Conservation (phyloP, 2,329 filamentous ascomycete genomes). For the Aspergillus fumigatus region DNA sequence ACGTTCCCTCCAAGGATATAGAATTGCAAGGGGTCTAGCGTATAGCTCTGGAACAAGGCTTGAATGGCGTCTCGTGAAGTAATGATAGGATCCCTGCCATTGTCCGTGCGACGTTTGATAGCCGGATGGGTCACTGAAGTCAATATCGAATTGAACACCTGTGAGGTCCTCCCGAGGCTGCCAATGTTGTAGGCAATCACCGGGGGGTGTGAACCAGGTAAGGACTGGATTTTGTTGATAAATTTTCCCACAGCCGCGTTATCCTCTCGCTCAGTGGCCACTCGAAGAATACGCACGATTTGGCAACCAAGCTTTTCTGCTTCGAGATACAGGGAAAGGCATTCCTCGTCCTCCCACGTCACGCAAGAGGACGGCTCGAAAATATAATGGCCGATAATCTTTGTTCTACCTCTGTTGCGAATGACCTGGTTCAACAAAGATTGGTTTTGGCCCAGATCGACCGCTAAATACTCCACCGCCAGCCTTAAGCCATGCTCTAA, state of each 20-base stretch:
- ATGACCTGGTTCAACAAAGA: slow-evolving; percentile 23
- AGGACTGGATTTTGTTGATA: slow-evolving; percentile 29
- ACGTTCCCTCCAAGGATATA: slow-evolving; percentile 41
- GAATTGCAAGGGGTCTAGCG: slow-evolving; percentile 40
- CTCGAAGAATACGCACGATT: slow-evolving; percentile 35
- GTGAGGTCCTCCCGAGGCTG: slow-evolving; percentile 39
- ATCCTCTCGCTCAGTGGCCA: slow-evolving; percentile 33
- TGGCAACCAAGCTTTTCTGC: slow-evolving; percentile 36
- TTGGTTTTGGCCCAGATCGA: slow-evolving; percentile 33
- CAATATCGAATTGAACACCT: slow-evolving; percentile 40
- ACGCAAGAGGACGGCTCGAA: slow-evolving; percentile 26
- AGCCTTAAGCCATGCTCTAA: slow-evolving; percentile 37
- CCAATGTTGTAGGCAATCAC: slow-evolving; percentile 41
- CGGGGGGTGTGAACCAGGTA: slow-evolving; percentile 27
- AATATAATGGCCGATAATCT: slow-evolving; percentile 37
- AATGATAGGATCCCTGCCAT: slow-evolving; percentile 30
- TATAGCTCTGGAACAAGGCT: slow-evolving; percentile 39
- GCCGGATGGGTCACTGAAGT: slow-evolving; percentile 40
- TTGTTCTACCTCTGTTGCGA: slow-evolving; percentile 35
- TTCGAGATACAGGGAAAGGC: slow-evolving; percentile 30
- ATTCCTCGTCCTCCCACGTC: slow-evolving; percentile 33
- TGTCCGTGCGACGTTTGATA: slow-evolving; percentile 21
- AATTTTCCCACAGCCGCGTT: slow-evolving; percentile 36
- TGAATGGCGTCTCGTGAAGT: slow-evolving; percentile 35
- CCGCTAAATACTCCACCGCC: slow-evolving; percentile 38